Conservation (phyloP, 805 yeast species). For the Dipodascopsis tothii region DNA sequence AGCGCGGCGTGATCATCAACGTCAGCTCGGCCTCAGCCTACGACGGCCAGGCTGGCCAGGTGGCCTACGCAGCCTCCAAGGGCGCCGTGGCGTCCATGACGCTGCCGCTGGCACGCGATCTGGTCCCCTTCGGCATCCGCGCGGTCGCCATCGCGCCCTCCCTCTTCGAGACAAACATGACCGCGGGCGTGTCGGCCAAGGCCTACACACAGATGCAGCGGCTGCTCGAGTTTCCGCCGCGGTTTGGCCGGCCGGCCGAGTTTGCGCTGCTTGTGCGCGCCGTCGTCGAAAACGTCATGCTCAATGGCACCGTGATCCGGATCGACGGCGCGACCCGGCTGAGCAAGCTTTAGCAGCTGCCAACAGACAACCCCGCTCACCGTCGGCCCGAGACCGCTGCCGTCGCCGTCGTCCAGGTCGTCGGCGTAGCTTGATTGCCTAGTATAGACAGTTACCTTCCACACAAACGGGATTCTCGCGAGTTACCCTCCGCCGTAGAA, state of each 20-base stretch:
- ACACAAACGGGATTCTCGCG: no score
- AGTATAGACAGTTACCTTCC: no score
- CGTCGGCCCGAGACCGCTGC: no score
- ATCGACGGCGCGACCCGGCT: constrained; percentile 17
- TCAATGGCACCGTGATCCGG: constrained; percentile 14
- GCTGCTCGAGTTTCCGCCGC: constrained; percentile 12
- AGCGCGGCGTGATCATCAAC: constrained; percentile 12
- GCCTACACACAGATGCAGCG: background rate
- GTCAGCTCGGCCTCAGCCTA: constrained; percentile 16
- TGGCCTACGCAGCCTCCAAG: constrained; percentile 22
- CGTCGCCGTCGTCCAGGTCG: no score
- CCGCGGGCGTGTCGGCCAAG: constrained; percentile 2
- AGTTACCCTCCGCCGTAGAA: no score
- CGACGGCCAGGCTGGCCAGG: constrained; percentile 16
- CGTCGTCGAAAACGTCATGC: constrained; percentile 6
- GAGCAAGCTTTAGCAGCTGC: constrained; percentile 10
- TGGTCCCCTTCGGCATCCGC: constrained; percentile 14
- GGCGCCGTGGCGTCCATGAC: constrained; percentile 12
- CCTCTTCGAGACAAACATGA: constrained; percentile 16
- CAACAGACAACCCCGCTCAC: no score
- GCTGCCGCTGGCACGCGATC: constrained; percentile 18
- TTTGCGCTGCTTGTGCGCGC: constrained; percentile 9
- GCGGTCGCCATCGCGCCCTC: constrained; percentile 13
- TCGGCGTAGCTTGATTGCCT: no score
- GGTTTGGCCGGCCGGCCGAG: constrained; percentile 15